These are phyloP conservation scores for Cardamine resedifolia DNA, from an alignment of 345 rosid species.

Conservation along the genomic window DNA sequence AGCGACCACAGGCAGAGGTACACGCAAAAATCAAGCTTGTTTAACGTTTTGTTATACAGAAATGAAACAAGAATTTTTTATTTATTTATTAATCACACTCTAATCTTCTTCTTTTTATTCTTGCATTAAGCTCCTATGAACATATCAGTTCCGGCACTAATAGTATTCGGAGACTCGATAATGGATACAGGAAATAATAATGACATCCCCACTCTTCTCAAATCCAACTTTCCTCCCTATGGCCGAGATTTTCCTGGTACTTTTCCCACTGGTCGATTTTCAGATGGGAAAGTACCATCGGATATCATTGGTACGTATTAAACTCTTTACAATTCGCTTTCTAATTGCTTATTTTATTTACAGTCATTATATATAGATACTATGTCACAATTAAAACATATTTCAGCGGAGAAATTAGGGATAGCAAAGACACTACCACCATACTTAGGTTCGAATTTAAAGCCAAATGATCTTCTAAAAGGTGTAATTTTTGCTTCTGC, in stretches of 20 bases:
- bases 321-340: not conserved
- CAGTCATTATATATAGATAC: not conserved
- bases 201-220: constrained; percentile 23
- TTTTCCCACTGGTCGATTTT: constrained; percentile 33
- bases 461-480: constrained; percentile 29
- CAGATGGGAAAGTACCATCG: constrained; percentile 33
- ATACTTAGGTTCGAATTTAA: constrained; percentile 17
- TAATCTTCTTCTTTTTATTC: not conserved
- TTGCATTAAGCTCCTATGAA: not conserved
- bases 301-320: constrained; percentile 26
- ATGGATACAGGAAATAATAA: constrained; percentile 38
- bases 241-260: constrained; percentile 23
- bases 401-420: constrained; percentile 27
- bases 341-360: not conserved
- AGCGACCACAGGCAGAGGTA: constrained; percentile 14
- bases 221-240: constrained; percentile 23
- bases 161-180: constrained; percentile 39
- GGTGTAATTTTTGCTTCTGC: constrained; percentile 36
- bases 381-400: not conserved
- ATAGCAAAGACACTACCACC: constrained; percentile 35
- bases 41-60: not conserved
- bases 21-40: not conserved
- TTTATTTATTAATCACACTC: not conserved
- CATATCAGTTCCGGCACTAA: constrained; percentile 26
- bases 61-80: not conserved